Conservation (phyloP, 2,329 filamentous ascomycete genomes). For the Alternaria sp. region DNA sequence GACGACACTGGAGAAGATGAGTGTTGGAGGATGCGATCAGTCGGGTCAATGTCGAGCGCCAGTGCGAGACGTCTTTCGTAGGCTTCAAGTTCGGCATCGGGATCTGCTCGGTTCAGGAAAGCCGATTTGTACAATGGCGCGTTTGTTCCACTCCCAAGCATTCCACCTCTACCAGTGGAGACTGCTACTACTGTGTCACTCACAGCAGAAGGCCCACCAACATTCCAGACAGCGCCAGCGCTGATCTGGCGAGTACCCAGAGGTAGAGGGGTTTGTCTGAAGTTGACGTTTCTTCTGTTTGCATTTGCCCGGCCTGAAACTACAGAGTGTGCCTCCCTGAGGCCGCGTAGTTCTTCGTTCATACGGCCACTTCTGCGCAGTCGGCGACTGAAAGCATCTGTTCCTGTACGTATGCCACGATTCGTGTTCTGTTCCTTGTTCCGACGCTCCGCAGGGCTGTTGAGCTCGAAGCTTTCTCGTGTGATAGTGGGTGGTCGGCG, state of each 20-base stretch:
- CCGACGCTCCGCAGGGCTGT: conserved; percentile 56
- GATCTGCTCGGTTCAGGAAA: conserved; percentile 59
- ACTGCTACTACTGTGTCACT: conserved; percentile 58
- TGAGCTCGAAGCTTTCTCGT: conserved; percentile 59
- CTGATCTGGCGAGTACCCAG: conserved; percentile 60
- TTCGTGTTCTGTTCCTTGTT: conserved; percentile 55
- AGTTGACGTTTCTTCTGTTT: conserved; percentile 24
- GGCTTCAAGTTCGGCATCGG: conserved; percentile 68
- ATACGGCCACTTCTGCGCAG: conserved; percentile 41
- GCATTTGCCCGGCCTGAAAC: conserved; percentile 27
- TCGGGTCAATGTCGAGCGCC: conserved; percentile 79
- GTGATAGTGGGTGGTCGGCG: conserved; percentile 52
- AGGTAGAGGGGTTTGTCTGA: conserved; percentile 31
- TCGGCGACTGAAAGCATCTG: conserved; percentile 62
- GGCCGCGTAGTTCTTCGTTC: conserved; percentile 40
- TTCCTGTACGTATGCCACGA: conserved; percentile 51
- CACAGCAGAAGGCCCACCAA: conserved; percentile 71
- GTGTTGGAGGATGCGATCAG: conserved; percentile 66
- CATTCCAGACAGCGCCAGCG: conserved; percentile 74
- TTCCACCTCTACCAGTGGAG: conserved; percentile 67
- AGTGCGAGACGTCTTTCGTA: conserved; percentile 78
- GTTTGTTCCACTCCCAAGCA: conserved; percentile 73
- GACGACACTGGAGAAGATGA: conserved; percentile 14
- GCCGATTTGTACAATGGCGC: conserved; percentile 68
- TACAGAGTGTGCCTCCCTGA: conserved; percentile 42